Evolutionary conservation across 2,329 filamentous ascomycete genomes (phyloP), one percentile per base, ranked within the genome.

Genomic region (Fusarium sp.): DNA sequence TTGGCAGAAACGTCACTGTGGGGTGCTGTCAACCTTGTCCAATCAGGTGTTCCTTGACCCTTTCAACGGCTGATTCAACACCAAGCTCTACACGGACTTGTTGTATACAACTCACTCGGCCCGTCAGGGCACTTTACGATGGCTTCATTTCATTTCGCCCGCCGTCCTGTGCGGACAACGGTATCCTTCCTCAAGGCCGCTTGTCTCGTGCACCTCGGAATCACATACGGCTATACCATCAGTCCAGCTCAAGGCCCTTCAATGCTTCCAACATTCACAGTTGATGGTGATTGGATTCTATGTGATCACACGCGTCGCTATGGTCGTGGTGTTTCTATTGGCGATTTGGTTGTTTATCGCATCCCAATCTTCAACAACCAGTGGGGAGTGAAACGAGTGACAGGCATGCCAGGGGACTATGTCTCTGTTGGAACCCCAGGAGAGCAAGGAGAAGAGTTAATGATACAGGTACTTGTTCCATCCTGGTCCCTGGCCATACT

Each of bases 211-310:
- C 77, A 87, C 70, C 82, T 84, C 68, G 83, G 85, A 24, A 74
- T 86, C 70, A 87, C 90, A 48, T 91, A 96, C 83, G 84, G 90
- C 77, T 89, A 90, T 83, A 86, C 86, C 72, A 78, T 92, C 73
- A 87, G 88, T 26, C 82, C 85, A 8, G 90, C 91, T 22, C 85
- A 86, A 32, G 96, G 96, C 5, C 90, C 94, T 8, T 96, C 93
- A 24, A 98, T 98, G 96, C 88, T 96, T 57, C 96, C 96, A 13
- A 98, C 94, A 1, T 91, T 98, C 69, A 86, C 87, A 30, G 86
- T 91, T 4, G 82, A 86, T 14, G 91, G 91, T 63, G 92, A 96
- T 79, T 91, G 86, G 81, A 86, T 96, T 53, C 81, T 95, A 18
- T 89, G 94, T 60, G 91, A 90, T 68, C 90, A 90, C 75, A 84